Percentiles rank a stretch among this genome's conserved stretches.
phyloP scores from a whole-genome alignment of 2,329 filamentous ascomycete species.

The Epichloe glyceriae region DNA sequence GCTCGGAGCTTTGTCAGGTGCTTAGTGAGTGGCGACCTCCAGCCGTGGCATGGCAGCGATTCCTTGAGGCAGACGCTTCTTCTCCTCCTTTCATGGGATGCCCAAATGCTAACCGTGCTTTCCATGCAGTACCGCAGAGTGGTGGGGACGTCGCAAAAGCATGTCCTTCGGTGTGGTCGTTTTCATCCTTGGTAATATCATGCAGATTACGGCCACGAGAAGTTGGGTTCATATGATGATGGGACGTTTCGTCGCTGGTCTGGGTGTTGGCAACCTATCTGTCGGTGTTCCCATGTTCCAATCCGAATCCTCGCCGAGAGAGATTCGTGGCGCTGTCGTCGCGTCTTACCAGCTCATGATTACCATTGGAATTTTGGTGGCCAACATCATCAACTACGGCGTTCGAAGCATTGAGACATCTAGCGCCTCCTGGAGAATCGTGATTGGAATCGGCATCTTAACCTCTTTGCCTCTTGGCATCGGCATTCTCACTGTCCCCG shows the following conservation, averaged over 20 bases:
- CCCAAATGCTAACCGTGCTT: neutral
- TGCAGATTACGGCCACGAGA: conserved; percentile 47
- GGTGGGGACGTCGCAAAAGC: conserved; percentile 43
- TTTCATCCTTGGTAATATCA: conserved; percentile 50
- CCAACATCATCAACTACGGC: conserved; percentile 42
- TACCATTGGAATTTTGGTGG: conserved; percentile 52
- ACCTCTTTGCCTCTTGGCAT: conserved; percentile 39
- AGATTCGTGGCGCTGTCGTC: conserved; percentile 53
- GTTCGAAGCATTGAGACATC: conserved; percentile 28
- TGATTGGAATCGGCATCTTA: conserved; percentile 42
- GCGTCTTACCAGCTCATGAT: conserved; percentile 63
- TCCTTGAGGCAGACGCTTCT: neutral
- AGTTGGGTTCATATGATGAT: conserved; percentile 54
- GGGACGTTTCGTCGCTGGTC: conserved; percentile 52
- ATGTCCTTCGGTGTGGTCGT: conserved; percentile 39
- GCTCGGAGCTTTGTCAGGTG: conserved; percentile 38
- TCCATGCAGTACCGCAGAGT: conserved; percentile 34
- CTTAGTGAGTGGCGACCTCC: conserved; percentile 22
- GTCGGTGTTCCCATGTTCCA: conserved; percentile 56
- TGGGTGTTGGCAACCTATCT: conserved; percentile 54
- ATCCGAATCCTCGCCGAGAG: conserved; percentile 47
- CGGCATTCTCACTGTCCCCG: conserved; percentile 40
- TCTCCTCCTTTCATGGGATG: neutral
- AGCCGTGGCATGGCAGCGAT: neutral
- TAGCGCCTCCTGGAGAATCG: conserved; percentile 45